phyloP scores from a whole-genome alignment of 1,139 yeast species.

The Blastobotrys indianensis region DNA sequence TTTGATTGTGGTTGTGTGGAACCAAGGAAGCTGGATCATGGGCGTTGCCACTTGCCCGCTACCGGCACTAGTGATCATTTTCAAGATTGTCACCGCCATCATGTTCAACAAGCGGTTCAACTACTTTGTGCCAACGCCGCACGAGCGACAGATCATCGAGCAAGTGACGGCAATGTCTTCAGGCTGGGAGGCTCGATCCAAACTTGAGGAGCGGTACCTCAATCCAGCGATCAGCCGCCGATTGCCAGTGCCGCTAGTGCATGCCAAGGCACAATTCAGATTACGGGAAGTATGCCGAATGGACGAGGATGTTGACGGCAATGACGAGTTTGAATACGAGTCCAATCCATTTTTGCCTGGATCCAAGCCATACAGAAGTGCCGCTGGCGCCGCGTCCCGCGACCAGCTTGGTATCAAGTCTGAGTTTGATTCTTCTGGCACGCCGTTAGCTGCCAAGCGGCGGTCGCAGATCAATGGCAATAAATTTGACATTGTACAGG shows the following conservation, averaged over 20 bases:
- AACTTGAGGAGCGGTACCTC: slow-evolving; percentile 27
- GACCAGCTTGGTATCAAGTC: not conserved
- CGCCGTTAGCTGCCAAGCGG: slow-evolving; percentile 5
- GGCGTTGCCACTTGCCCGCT: slow-evolving; percentile 35
- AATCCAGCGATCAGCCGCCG: slow-evolving; percentile 31
- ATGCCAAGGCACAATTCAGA: slow-evolving; percentile 26
- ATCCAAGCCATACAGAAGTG: slow-evolving; percentile 1
- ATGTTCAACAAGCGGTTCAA: slow-evolving; percentile 27
- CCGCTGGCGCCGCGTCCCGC: not conserved
- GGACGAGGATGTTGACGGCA: slow-evolving; percentile 12
- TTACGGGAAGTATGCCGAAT: slow-evolving; percentile 21
- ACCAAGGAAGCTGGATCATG: slow-evolving; percentile 34
- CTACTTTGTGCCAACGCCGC: slow-evolving; percentile 29
- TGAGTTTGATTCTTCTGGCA: not conserved
- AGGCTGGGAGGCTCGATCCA: slow-evolving; percentile 14
- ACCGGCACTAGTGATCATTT: slow-evolving; percentile 28
- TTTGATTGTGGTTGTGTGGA: slow-evolving; percentile 37
- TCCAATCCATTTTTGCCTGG: slow-evolving; percentile 15
- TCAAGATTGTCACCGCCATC: slow-evolving; percentile 26
- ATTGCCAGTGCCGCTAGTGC: slow-evolving; percentile 35
- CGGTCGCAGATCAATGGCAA: slow-evolving; percentile 12
- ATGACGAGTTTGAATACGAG: slow-evolving; percentile 15
- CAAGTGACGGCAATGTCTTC: slow-evolving; percentile 13
- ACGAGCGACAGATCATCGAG: slow-evolving; percentile 23
- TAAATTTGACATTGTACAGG: slow-evolving; percentile 29